Evolutionary conservation across 306 rosid species (phyloP).

Genomic region (Senna siamea): DNA sequence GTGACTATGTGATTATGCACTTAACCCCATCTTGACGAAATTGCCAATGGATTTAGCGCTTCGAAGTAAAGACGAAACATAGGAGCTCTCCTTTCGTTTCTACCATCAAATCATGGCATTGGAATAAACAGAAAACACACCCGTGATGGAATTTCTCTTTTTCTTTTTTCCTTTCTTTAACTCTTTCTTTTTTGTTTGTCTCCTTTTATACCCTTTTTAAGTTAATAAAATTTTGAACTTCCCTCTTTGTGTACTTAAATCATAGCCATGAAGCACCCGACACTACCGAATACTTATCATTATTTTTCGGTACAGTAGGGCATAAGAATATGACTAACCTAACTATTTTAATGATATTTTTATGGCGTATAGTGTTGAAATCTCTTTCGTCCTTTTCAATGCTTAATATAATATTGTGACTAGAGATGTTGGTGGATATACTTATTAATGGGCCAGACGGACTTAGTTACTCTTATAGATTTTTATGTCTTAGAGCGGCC

Average conservation of each 20-base stretch:
- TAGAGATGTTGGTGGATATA: neutral
- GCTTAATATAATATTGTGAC: neutral
- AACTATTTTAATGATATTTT: neutral
- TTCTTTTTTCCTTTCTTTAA: conserved; percentile 23
- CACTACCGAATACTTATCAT: neutral
- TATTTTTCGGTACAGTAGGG: too few species aligned
- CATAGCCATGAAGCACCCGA: neutral
- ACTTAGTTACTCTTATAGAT: too few species aligned
- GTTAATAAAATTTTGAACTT: conserved; percentile 10
- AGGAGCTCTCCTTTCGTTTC: neutral
- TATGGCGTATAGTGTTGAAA: neutral
- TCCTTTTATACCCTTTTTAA: neutral
- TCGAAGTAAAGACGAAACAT: neutral
- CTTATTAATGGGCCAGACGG: neutral
- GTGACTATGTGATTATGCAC: conserved; percentile 8
- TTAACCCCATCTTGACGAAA: neutral
- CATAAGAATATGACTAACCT: too few species aligned
- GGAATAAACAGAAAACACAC: conserved; percentile 61
- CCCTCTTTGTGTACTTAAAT: conserved; percentile 21
- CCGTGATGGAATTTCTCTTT: conserved; percentile 66
- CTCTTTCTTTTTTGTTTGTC: conserved; percentile 32
- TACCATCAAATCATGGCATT: conserved; percentile 32
- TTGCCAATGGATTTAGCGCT: conserved; percentile 10
- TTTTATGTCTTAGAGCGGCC: too few species aligned
- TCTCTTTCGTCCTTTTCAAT: neutral